phyloP scores from a whole-genome alignment of 306 rosid species.

The Echinosophora koreensis region DNA sequence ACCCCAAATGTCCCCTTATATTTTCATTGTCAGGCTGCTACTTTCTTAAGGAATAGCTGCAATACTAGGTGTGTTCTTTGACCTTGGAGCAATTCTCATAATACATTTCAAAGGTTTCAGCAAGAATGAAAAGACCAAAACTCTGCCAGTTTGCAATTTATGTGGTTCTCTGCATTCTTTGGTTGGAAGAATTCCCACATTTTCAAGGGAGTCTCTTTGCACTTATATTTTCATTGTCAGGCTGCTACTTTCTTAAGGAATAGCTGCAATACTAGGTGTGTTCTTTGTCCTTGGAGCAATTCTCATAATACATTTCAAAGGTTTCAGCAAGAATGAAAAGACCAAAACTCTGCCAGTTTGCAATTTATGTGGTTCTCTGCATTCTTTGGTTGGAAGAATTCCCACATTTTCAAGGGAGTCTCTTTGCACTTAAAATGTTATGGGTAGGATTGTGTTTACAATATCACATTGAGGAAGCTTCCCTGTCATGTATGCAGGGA shows the following conservation, averaged over 20 bases:
- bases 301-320: not conserved
- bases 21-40: not conserved
- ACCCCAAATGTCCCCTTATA: not conserved
- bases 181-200: slow-evolving; percentile 23
- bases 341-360: not conserved
- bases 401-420: slow-evolving; percentile 23
- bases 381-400: slow-evolving; percentile 19
- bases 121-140: slow-evolving; percentile 14
- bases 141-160: not conserved
- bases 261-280: too few species aligned
- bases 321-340: slow-evolving; percentile 14
- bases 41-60: not conserved
- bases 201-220: slow-evolving; percentile 2
- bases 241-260: too few species aligned
- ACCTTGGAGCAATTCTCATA: slow-evolving; percentile 2
- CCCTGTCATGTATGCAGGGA: slow-evolving; percentile 10
- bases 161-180: slow-evolving; percentile 9
- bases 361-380: slow-evolving; percentile 7
- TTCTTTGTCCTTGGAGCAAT: slow-evolving; percentile 13
- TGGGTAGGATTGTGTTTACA: slow-evolving; percentile 8
- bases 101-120: not conserved
- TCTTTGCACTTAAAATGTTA: not conserved
- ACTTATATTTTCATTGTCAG: too few species aligned
- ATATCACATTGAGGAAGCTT: slow-evolving; percentile 26
- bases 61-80: slow-evolving; percentile 5